Evolutionary conservation across 2,329 filamentous ascomycete species (phyloP), one percentile per base, ranked within the genome.

Genomic region (Hortaea werneckii): DNA sequence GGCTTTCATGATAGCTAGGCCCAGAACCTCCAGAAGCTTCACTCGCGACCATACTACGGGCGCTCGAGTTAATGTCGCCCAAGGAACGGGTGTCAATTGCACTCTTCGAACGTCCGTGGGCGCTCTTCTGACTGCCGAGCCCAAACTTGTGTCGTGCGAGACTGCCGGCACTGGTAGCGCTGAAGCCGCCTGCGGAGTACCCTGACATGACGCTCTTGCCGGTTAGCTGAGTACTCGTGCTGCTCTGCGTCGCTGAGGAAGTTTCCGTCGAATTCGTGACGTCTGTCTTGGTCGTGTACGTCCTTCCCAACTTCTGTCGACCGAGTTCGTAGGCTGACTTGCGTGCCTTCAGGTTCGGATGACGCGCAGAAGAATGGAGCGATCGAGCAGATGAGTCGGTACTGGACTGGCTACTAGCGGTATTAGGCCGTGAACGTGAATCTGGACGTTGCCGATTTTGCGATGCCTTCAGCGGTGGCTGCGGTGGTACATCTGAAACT

Each of bases 81-180:
- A 53, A 52, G 3, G 57, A 57, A 38, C 58, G 57, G 5, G 49
- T 54, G 20, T 59, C 49, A 6, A 49, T 41, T 8, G 51, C 35
- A 10, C 43, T 56, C 27, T 57, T 41, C 4, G 49, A 47, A 27
- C 56, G 51, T 10, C 57, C 45, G 12, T 54, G 51, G 20, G 20
- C 20, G 26, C 56, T 51, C 13, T 54, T 55, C 37, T 60, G 58
- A 45, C 60, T 74, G 66, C 59, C 65, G 58, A 72, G 42, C 58
- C 73, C 61, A 65, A 70, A 62, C 53, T 82, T 83, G 59, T 85
- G 85, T 50, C 89, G 80, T 29, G 88, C 89, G 53, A 94, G 79
- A 66, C 90, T 96, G 44, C 89, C 92, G 11, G 92, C 92, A 66
- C 92, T 96, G 11, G 92, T 96, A 42, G 88, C 86, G 64, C 90